Percentiles rank a stretch among this genome's conserved stretches.
phyloP scores from a whole-genome alignment of 2,329 filamentous ascomycete genomes.

The Emericellopsis atlantica region DNA sequence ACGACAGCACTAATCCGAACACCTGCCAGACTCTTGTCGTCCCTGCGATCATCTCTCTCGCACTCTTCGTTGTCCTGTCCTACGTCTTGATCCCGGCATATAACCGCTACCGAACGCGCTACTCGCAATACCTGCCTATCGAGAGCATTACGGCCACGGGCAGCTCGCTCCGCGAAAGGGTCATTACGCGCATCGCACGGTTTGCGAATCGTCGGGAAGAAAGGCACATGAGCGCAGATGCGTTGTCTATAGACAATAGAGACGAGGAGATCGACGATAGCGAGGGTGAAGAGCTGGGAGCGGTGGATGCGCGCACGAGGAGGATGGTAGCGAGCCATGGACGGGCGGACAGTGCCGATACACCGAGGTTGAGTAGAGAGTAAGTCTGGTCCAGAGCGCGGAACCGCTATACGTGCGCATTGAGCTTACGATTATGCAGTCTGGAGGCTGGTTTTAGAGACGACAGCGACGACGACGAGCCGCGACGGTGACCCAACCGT shows the following conservation, averaged over 20 bases:
- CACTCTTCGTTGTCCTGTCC: constrained; percentile 53
- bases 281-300: constrained; percentile 46
- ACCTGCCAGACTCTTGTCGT: constrained; percentile 51
- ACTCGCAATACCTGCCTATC: constrained; percentile 62
- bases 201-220: constrained; percentile 36
- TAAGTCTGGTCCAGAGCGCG: constrained; percentile 19
- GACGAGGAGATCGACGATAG: constrained; percentile 56
- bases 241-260: constrained; percentile 39
- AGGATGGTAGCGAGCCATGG: constrained; percentile 23
- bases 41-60: constrained; percentile 57
- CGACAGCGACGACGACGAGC: constrained; percentile 26
- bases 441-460: constrained; percentile 46
- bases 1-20: constrained; percentile 1
- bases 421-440: constrained; percentile 12
- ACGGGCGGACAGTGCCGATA: constrained; percentile 19
- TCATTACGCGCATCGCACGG: constrained; percentile 18
- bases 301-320: constrained; percentile 38
- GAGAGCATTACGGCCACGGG: constrained; percentile 48
- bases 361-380: constrained; percentile 62
- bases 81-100: constrained; percentile 56
- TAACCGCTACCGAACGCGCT: constrained; percentile 56
- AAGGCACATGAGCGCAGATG: constrained; percentile 6
- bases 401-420: no score
- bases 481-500: not conserved
- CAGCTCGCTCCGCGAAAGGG: constrained; percentile 36